Base-by-base conservation (phyloP, 176 grass and related monocot genomes). In the Oryza glumipatula region DNA sequence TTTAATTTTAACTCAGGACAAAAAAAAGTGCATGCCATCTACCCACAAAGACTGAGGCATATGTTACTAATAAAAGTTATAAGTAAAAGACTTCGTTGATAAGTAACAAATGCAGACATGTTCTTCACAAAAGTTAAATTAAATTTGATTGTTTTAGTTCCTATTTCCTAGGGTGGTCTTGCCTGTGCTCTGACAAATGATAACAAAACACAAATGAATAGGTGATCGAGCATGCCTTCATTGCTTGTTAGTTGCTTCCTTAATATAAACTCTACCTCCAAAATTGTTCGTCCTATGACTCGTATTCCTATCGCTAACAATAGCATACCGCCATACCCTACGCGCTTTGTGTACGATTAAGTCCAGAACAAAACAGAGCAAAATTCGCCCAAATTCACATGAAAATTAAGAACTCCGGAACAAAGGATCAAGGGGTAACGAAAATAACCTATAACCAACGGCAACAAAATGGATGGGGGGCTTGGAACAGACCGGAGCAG, bases 401-500 rank as follows among this genome's bases (percentile, higher is more conserved):
- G 52, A 58, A 58, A 54, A 21, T 12, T 69, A 58, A 58, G 52
- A 58, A 58, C 15, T 58, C 17, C 19, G 17, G 54, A 15, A 21
- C 39, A 32, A 32, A 24, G 21, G 83, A 76, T 58, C 17, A 65
- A 82, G 74, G n/a, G 32, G n/a, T 32, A 33, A 67, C 58, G 73
- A 58, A 58, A 58, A 21, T 58, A 58, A 58, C 54, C 54, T 58
- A 58, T 58, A 58, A 58, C 54, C 54, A 58, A 58, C 54, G 54
- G 17, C 54, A 58, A 21, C 54, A 56, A 21, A 56, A 56, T 16
- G 52, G 16, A 56, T 5, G 14, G 49, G 17, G 54, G 54, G 54
- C 4, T 58, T 7, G 81, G 87, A 86, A 81, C 85, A 74, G 81
- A 98, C 95, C 93, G 9, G 91, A 84, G 54, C 80, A 56, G 74